Base-by-base conservation (phyloP, 2,329 filamentous ascomycete genomes). In the Aspergillus jensenii region DNA sequence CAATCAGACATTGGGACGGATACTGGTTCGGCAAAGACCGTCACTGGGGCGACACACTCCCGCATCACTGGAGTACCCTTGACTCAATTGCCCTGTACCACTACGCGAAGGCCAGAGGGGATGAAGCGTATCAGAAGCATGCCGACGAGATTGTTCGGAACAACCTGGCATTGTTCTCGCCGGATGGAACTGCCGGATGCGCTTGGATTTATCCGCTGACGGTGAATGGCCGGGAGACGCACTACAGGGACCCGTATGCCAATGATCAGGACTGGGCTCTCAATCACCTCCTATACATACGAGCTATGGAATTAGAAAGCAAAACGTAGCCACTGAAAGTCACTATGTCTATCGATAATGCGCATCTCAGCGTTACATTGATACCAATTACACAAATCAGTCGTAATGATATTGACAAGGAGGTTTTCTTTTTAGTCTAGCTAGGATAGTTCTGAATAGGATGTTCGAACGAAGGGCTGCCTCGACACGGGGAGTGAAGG, bases 11-110 rank as follows among this genome's bases (percentile, higher is more conserved):
- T 14, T 53, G 51, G 41, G 51, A 53, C 33, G 41, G 51, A 15
- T 46, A 53, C 39, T 53, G 51, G 51, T 53, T 53, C 23, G 51
- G 51, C 6, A 53, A 53, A 17, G 51, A 53, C n/a, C 39, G 51
- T 3, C 19, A 45, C 25, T 53, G 51, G 51, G 51, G 51, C 9
- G 51, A 53, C 15, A 45, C 40, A 7, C 46, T 53, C 14, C 51
- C 51, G n/a, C 51, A 53, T 45, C 37, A 53, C n/a, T 53, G 51
- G 51, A 53, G 51, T 37, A 53, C 51, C 2, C 9, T 53, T 6
- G 15, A 27, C 1, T 9, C 15, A 6, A 23, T 48, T 14, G 46
- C 46, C 15, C 19, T 48, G 46, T n/a, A 35, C 17, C 27, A 48
- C 27, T 48, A 48, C 21, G 46, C 46, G 5, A 19, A 14, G 6